phyloP scores from a whole-genome alignment of 164 flowering plant genomes.

The Chimonanthus salicifolius region DNA sequence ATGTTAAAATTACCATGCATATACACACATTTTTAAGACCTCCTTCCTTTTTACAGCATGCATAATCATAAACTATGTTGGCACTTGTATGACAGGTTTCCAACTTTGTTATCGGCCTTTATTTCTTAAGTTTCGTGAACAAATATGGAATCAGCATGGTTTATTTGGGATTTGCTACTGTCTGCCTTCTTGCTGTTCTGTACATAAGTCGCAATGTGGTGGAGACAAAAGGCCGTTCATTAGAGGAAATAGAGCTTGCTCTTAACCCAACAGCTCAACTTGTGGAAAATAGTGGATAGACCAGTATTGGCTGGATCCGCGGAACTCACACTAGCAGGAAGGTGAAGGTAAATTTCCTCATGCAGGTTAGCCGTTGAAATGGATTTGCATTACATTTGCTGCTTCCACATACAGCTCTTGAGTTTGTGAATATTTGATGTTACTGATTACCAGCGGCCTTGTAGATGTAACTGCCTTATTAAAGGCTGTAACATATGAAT shows the following conservation, averaged over 20 bases:
- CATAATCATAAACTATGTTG: neutral
- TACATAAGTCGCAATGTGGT: slow-evolving; percentile 82
- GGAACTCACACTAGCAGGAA: too few species aligned
- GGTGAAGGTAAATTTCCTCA: too few species aligned
- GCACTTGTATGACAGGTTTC: slow-evolving; percentile 46
- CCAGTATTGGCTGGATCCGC: too few species aligned
- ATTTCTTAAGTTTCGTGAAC: slow-evolving; percentile 82
- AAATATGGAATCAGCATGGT: slow-evolving; percentile 86
- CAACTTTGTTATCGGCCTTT: slow-evolving; percentile 87
- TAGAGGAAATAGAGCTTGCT: slow-evolving; percentile 89
- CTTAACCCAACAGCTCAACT: slow-evolving; percentile 48
- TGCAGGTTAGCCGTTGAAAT: too few species aligned
- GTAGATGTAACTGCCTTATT: too few species aligned
- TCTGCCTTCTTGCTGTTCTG: slow-evolving; percentile 75
- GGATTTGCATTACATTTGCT: too few species aligned
- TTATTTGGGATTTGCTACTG: slow-evolving; percentile 67
- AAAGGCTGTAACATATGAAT: too few species aligned
- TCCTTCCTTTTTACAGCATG: neutral
- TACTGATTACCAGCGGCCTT: too few species aligned
- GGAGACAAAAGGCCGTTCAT: slow-evolving; percentile 90
- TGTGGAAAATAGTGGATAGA: neutral
- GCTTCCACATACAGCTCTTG: too few species aligned
- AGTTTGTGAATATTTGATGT: too few species aligned
- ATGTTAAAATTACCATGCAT: neutral
- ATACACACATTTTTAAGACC: too few species aligned